Base-by-base conservation (phyloP, 2,329 filamentous ascomycete genomes). In the Colletotrichum orbiculare region DNA sequence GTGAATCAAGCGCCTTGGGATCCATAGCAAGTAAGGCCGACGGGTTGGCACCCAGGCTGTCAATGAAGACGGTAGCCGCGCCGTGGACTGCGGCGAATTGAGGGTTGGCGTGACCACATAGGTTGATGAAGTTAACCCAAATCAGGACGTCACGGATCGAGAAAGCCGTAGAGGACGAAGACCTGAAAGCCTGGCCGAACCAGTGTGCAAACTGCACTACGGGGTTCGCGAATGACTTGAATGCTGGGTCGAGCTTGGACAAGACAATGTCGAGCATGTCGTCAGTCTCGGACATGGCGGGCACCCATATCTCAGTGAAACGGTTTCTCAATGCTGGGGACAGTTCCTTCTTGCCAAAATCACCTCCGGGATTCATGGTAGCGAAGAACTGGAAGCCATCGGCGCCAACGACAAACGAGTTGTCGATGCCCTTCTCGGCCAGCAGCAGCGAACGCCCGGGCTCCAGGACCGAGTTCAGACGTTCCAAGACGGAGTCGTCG, bases 251-350 rank as follows among this genome's bases (percentile, higher is more conserved):
- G 15, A 99, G 82, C 75, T 97, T 97, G 11, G 89, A 88, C 55
- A 85, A 82, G 13, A 98, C 88, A 69, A 99, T 99, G 47, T 96
- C 91, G 17, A 94, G 79, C 39, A 98, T 90, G 74, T 99, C 96
- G 37, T 94, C 89, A 55, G 88, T 86, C 65, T 95, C 92, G 1
- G 93, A 94, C 64, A 98, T 81, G 1, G 94, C 87, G 1, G 96
- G 94, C 0, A 98, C 96, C 96, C 96, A 99, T 8, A 99, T 97
- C 77, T 99, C 96, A 0, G 96, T 99, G 75, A 99, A 97, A 66
- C 96, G 92, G 75, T 99, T 99, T 49, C 96, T 87, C 65, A 99
- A 81, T 12, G 96, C 96, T 3, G 96, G 96, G 1, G 96, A 99
- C 11, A 99, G 85, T 76, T 99, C 96, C 71, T 95, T 93, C 80